Percentiles rank a stretch among this genome's conserved stretches.
Conservation (phyloP, 2,329 filamentous ascomycete species). For the Zelopaecilomyces penicillatus region DNA sequence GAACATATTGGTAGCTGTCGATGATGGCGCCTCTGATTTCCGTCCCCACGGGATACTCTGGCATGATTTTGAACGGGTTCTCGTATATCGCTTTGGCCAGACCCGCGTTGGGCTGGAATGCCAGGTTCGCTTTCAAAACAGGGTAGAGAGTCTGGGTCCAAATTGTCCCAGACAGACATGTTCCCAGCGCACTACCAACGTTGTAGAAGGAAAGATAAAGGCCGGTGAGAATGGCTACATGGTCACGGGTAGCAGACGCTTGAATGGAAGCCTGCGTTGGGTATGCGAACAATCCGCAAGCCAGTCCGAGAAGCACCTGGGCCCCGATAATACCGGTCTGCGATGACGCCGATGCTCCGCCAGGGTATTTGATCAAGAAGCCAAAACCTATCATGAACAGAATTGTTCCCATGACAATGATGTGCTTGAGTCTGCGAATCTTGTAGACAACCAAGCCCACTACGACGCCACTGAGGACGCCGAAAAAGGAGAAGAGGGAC, state of each 20-base stretch:
- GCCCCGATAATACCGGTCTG: conserved; percentile 46
- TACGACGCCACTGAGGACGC: conserved; percentile 45
- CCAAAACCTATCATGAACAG: conserved; percentile 50
- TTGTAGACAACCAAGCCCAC: conserved; percentile 44
- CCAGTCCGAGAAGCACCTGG: conserved; percentile 49
- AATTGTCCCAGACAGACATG: conserved; percentile 30
- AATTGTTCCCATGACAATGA: conserved; percentile 48
- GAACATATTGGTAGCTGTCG: conserved; percentile 34
- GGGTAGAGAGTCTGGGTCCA: conserved; percentile 33
- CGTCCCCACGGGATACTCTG: conserved; percentile 32
- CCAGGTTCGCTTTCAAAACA: conserved; percentile 22
- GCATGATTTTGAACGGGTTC: conserved; percentile 26
- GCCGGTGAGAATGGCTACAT: conserved; percentile 30
- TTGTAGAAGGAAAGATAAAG: conserved; percentile 34
- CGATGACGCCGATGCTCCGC: conserved; percentile 31
- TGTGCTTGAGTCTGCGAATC: conserved; percentile 46
- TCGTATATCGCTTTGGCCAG: conserved; percentile 29
- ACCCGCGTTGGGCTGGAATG: conserved; percentile 25
- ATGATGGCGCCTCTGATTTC: conserved; percentile 36
- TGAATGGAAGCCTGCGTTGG: conserved; percentile 33
- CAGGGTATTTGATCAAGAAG: conserved; percentile 46
- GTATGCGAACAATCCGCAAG: conserved; percentile 47
- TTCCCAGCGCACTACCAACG: conserved; percentile 33
- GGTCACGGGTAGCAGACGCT: conserved; percentile 27
- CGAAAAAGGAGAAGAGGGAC: conserved; percentile 45